Conservation (phyloP, 2,329 filamentous ascomycete species). For the Penicillium sp. region DNA sequence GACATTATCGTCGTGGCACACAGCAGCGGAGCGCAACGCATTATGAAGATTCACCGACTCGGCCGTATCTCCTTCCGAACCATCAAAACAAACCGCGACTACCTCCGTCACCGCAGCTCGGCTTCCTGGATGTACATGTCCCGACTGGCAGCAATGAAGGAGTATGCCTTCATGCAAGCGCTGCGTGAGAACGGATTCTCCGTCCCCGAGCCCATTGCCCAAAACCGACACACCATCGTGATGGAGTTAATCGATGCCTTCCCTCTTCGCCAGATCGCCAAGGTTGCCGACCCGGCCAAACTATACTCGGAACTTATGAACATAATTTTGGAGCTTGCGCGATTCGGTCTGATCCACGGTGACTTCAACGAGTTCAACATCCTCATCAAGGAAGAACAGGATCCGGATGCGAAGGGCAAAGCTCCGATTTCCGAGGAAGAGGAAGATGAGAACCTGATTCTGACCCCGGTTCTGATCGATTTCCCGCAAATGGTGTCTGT, state of each 20-base stretch:
- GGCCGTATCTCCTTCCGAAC: conserved; percentile 96
- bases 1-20: conserved; percentile 95
- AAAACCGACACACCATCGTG: conserved; percentile 92
- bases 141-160: conserved; percentile 86
- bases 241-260: conserved; percentile 94
- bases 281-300: conserved; percentile 77
- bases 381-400: conserved; percentile 74
- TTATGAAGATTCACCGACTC: conserved; percentile 94
- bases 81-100: conserved; percentile 94
- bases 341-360: conserved; percentile 89
- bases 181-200: conserved; percentile 82
- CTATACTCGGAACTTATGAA: conserved; percentile 90
- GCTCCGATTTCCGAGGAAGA: conserved; percentile 33
- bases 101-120: conserved; percentile 76
- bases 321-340: conserved; percentile 80
- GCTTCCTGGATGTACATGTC: conserved; percentile 99
- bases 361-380: conserved; percentile 99
- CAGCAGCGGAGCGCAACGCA: conserved; percentile 71
- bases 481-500: conserved; percentile 98
- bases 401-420: conserved; percentile 39
- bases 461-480: conserved; percentile 88
- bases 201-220: conserved; percentile 82
- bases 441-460: conserved; percentile 46
- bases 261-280: conserved; percentile 83
- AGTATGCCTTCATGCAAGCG: conserved; percentile 91